Percentiles rank a stretch among this genome's conserved stretches.
phyloP scores from a whole-genome alignment of 2,329 filamentous ascomycete species.

The Emmonsiellopsis sp. region DNA sequence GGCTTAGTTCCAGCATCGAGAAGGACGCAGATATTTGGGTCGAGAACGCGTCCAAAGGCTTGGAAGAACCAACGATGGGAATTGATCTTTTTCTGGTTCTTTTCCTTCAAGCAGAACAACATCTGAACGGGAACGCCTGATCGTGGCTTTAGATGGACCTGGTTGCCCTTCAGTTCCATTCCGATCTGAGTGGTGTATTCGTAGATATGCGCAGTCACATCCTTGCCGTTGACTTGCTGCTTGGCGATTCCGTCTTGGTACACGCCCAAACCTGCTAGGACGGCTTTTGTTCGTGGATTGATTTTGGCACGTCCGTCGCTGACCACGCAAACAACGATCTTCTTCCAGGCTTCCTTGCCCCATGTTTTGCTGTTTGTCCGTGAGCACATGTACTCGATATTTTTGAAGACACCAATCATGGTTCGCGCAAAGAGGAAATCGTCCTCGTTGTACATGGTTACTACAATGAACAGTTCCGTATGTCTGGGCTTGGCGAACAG shows the following conservation, averaged over 20 bases:
- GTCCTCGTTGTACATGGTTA: slow-evolving; percentile 99
- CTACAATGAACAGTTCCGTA: slow-evolving; percentile 90
- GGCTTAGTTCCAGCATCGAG: slow-evolving; percentile 94
- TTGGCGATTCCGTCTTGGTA: slow-evolving; percentile 98
- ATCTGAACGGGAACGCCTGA: slow-evolving; percentile 85
- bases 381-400: slow-evolving; percentile 96
- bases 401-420: slow-evolving; percentile 96
- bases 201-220: slow-evolving; percentile 96
- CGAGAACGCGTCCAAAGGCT: slow-evolving; percentile 82
- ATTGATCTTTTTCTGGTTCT: slow-evolving; percentile 99
- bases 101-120: slow-evolving; percentile 96
- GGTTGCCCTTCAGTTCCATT: slow-evolving; percentile 78
- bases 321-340: slow-evolving; percentile 96
- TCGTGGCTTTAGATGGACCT: slow-evolving; percentile 75
- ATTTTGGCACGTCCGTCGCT: slow-evolving; percentile 97
- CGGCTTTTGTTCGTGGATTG: slow-evolving; percentile 79
- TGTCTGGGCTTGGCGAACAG: slow-evolving; percentile 87
- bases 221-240: slow-evolving; percentile 92
- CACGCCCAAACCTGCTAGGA: slow-evolving; percentile 86
- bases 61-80: slow-evolving; percentile 99
- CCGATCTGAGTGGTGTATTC: slow-evolving; percentile 57
- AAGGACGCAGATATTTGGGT: slow-evolving; percentile 94
- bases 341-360: slow-evolving; percentile 99
- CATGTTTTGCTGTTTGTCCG: slow-evolving; percentile 90
- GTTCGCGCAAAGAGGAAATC: slow-evolving; percentile 92